Conservation (phyloP, 2,329 filamentous ascomycete species). For the Raffaelea ambrosiae region DNA sequence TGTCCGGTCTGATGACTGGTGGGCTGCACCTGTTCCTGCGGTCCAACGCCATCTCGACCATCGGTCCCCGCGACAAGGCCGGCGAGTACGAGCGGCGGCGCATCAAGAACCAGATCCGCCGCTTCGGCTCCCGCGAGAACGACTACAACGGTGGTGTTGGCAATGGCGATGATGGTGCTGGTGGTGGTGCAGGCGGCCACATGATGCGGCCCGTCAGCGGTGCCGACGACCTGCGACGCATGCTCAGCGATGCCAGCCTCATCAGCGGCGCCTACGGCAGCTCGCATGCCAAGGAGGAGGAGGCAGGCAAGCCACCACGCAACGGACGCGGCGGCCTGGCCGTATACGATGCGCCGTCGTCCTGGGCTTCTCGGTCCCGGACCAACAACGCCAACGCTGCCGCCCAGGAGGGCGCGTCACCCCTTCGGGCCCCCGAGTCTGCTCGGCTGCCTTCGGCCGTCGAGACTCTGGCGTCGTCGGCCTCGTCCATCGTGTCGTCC, state of each 20-base stretch:
- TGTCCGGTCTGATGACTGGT: conserved; percentile 57
- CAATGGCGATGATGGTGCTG: background rate
- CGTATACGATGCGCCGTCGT: background rate
- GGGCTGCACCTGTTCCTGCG: conserved; percentile 60
- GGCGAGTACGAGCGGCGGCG: conserved; percentile 37
- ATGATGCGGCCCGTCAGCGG: conserved; percentile 23
- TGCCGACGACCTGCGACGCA: conserved; percentile 19
- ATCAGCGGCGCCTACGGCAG: conserved; percentile 11
- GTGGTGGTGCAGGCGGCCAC: conserved; percentile 12
- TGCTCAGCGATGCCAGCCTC: conserved; percentile 26
- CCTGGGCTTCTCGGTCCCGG: too few species aligned
- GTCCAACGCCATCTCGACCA: conserved; percentile 50
- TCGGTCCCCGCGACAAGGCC: conserved; percentile 37
- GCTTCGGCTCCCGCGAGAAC: conserved; percentile 12
- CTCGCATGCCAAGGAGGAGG: conserved; percentile 23
- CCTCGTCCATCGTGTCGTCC: background rate
- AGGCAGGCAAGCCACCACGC: conserved; percentile 16
- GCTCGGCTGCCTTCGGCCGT: conserved; percentile 18
- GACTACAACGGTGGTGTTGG: conserved; percentile 22
- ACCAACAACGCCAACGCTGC: too few species aligned
- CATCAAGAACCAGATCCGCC: conserved; percentile 31
- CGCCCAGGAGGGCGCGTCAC: too few species aligned
- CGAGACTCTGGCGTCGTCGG: conserved; percentile 1
- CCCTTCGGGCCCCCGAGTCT: conserved; percentile 19
- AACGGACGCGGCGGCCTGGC: background rate